Evolutionary conservation across 148 eudicot genomes (phyloP).

Genomic region (Nyssa sinensis): DNA sequence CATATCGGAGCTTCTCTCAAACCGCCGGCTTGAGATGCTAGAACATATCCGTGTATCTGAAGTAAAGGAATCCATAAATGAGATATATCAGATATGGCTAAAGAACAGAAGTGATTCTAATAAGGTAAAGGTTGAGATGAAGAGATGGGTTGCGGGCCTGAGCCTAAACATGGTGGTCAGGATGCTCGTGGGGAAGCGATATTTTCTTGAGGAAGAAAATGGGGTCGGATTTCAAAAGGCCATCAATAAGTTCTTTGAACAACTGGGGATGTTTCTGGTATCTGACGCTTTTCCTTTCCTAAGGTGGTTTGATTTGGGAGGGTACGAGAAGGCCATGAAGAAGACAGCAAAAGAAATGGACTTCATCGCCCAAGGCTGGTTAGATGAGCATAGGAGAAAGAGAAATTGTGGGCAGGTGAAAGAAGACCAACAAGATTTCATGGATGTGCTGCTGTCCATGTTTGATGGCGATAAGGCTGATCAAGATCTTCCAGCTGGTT

Average conservation of each 20-base stretch:
- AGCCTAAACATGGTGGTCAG: neutral
- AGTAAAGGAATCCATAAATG: neutral
- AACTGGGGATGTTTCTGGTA: neutral
- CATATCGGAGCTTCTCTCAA: neutral
- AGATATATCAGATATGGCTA: neutral
- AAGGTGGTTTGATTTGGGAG: constrained; percentile 18
- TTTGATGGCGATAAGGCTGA: neutral
- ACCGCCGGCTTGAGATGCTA: neutral
- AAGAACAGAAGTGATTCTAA: neutral
- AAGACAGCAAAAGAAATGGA: neutral
- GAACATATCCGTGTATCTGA: neutral
- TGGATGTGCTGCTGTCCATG: neutral
- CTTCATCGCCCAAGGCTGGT: neutral
- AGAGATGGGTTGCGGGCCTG: neutral
- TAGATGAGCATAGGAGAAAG: neutral
- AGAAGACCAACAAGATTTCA: constrained; percentile 8
- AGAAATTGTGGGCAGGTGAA: neutral
- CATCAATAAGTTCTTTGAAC: too few species aligned
- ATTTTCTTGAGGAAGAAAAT: neutral
- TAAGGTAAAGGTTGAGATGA: neutral
- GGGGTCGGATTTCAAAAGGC: neutral
- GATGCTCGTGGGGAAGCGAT: neutral
- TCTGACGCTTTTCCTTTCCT: neutral
- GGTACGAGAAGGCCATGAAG: constrained; percentile 17
- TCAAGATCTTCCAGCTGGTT: too few species aligned